Evolutionary conservation across 2,329 filamentous ascomycete species (phyloP), one percentile per base, ranked within the genome.

Genomic region (Spiromastix sp.): DNA sequence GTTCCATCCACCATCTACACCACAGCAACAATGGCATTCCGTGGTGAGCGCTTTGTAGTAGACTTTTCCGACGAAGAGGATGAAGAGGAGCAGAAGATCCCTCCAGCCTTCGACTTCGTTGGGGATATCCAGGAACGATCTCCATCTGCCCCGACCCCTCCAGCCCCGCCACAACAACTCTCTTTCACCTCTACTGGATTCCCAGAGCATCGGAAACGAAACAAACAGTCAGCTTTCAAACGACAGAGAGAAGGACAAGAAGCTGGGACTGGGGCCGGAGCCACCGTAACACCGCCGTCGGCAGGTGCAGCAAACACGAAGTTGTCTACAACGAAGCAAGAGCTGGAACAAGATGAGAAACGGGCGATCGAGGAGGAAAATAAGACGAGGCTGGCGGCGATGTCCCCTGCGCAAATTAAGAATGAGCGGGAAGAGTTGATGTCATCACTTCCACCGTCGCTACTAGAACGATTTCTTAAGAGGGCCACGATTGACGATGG

Each of bases 291-390:
- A 38, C 46, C 37, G 13, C 28, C 18, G 41, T 18, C 12, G 6
- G 11, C 28, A 5, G 33, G 27, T 15, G 27, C 25, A 10, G 29
- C 15, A 6, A 24, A 34, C 13, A 19, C 21, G n/a, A 32, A 30
- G 18, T 19, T 20, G 4, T 12, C 15, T 25, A 35, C 21, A 21
- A 42, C 31, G 32, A 38, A 48, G 25, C 42, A 34, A 30, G 48
- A 42, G 53, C 53, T 46, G 42, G 63, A 66, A 27, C 57, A 69
- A 8, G 66, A 71, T 28, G 86, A 94, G 51, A 77, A 74, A 50
- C 64, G 65, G 42, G 68, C 71, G 4, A 96, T 98, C 54, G 82
- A 89, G 50, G 71, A 77, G 46, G 86, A 96, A 56, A 98, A 96
- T 51, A 74, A 64, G 29, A 71, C 77, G 39, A 74, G 73, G 41